phyloP scores from a whole-genome alignment of 441 rosid species.

The Corymbia citriodora region DNA sequence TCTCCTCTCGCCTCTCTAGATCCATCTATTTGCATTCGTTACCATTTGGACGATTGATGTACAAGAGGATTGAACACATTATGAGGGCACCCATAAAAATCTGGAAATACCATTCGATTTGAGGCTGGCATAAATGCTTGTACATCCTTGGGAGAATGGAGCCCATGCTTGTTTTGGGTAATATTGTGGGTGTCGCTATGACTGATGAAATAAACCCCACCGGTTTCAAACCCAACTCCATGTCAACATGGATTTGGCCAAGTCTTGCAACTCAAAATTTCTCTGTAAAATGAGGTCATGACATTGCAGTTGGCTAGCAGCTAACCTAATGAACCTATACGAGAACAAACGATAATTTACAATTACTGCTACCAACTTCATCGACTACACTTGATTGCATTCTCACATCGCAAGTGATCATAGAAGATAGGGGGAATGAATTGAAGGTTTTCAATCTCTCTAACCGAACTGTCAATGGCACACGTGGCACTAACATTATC shows the following conservation, averaged over 20 bases:
- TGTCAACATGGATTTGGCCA: background rate
- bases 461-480: background rate
- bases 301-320: background rate
- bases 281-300: background rate
- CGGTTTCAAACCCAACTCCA: background rate
- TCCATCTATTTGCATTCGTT: background rate
- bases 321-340: background rate
- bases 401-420: background rate
- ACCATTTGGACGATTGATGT: background rate
- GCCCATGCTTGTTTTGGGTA: background rate
- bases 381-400: background rate
- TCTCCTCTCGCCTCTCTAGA: background rate
- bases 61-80: background rate
- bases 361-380: background rate
- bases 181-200: background rate
- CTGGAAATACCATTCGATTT: background rate
- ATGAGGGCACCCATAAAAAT: background rate
- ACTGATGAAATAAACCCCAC: background rate
- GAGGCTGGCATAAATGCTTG: background rate
- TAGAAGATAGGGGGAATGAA: background rate
- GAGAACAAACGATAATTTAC: background rate
- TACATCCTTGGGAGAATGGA: background rate
- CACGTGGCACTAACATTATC: background rate
- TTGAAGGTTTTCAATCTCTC: background rate
- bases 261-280: background rate